Percentiles rank a stretch among this genome's conserved stretches.
Evolutionary conservation across 2,329 filamentous ascomycete species (phyloP).

Genomic region (Botrytis fragariae): DNA sequence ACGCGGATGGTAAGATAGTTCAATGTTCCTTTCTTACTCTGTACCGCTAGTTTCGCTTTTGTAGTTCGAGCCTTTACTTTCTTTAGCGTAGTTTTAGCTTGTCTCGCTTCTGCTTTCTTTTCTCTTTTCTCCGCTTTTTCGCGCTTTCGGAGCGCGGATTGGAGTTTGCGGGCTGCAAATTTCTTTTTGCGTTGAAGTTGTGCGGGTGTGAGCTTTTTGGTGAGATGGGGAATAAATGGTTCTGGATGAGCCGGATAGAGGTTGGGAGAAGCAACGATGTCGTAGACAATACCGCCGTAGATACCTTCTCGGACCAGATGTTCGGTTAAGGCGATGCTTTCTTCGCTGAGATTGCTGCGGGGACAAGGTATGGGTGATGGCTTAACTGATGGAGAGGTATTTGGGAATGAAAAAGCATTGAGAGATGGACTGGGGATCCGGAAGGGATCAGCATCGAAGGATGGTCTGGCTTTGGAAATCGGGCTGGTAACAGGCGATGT

Average conservation of each 20-base stretch:
- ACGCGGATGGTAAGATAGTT: background rate
- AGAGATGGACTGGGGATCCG: background rate
- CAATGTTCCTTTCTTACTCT: background rate
- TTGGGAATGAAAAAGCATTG: background rate
- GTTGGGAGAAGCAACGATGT: background rate
- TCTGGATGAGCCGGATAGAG: background rate
- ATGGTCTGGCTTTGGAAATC: background rate
- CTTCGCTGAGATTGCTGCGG: background rate
- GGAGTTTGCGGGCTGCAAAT: background rate
- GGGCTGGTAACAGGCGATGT: no score
- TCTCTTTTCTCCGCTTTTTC: background rate
- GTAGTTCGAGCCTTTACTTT: background rate
- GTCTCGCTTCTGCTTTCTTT: background rate
- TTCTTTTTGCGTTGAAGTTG: background rate
- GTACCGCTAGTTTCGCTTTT: background rate
- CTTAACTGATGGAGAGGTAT: background rate
- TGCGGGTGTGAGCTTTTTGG: background rate
- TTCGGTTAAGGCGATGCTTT: background rate
- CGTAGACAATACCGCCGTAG: constrained; percentile 4
- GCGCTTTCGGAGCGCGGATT: background rate
- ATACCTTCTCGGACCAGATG: constrained; percentile 12
- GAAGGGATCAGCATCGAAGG: background rate
- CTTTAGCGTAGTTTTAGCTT: background rate
- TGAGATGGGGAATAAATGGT: background rate
- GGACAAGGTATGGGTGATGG: background rate